phyloP scores from a whole-genome alignment of 2,329 filamentous ascomycete genomes.

The Nemania sp. region DNA sequence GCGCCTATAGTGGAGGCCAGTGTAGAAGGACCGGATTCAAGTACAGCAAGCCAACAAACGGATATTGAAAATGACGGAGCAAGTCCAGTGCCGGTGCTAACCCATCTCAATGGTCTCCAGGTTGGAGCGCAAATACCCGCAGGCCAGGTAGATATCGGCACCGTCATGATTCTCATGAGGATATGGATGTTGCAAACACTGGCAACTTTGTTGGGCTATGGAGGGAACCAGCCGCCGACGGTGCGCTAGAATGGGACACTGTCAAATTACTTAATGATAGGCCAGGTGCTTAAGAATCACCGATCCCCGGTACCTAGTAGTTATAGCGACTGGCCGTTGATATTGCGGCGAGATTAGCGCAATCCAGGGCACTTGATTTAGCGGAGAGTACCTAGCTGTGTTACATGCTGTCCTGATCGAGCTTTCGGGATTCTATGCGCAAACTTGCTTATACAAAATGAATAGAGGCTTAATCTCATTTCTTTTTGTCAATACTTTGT shows the following conservation, averaged over 20 bases:
- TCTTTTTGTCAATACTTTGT: too few relatives aligned
- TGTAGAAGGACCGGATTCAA: not conserved
- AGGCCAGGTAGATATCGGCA: slow-evolving; percentile 20
- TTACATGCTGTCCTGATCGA: too few relatives aligned
- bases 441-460: too few relatives aligned
- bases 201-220: slow-evolving; percentile 20
- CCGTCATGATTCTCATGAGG: slow-evolving; percentile 23
- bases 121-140: not conserved
- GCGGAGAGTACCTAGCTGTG: too few relatives aligned
- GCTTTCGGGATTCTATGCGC: too few relatives aligned
- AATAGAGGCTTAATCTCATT: too few relatives aligned
- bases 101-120: not conserved
- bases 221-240: not conserved
- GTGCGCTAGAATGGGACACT: not conserved
- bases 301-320: too few relatives aligned
- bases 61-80: not conserved
- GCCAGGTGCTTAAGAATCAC: too few relatives aligned
- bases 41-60: not conserved
- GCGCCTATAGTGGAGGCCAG: not conserved
- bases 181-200: slow-evolving; percentile 26
- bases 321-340: too few relatives aligned
- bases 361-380: too few relatives aligned
- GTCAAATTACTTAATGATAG: too few relatives aligned
- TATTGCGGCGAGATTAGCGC: too few relatives aligned
- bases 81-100: not conserved